A percentile compares a stretch with the other conserved stretches of the same genome.
phyloP scores from a whole-genome alignment of 345 rosid species.

The Brassica nigra region DNA sequence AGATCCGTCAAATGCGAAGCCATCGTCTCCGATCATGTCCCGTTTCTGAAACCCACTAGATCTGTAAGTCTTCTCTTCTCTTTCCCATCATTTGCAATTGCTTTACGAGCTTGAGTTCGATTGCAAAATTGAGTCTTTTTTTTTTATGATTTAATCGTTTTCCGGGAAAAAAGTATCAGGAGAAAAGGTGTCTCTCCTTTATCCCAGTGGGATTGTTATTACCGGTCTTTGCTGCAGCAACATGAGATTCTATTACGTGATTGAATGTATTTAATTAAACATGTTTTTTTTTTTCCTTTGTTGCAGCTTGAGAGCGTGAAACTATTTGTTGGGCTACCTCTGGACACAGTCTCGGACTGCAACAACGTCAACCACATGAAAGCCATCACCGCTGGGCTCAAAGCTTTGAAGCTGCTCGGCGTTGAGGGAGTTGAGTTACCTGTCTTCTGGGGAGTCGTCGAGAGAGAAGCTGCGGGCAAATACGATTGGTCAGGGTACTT shows the following conservation, averaged over 20 bases:
- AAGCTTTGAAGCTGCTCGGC: constrained; percentile 83
- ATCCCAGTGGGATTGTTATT: neutral
- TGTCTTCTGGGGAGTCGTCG: constrained; percentile 88
- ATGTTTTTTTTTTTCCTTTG: neutral
- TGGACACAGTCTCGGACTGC: constrained; percentile 72
- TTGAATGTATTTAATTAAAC: neutral
- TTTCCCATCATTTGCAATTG: neutral
- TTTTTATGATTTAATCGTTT: neutral
- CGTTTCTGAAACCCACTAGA: constrained; percentile 37
- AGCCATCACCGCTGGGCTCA: constrained; percentile 79
- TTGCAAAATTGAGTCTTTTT: neutral
- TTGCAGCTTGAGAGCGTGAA: constrained; percentile 60
- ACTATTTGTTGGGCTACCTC: constrained; percentile 79
- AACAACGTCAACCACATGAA: constrained; percentile 61
- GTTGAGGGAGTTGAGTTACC: constrained; percentile 92
- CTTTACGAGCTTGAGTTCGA: neutral
- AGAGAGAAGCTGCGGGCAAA: constrained; percentile 74
- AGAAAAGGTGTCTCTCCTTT: neutral
- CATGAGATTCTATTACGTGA: neutral
- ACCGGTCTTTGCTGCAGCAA: neutral
- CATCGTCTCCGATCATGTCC: constrained; percentile 33
- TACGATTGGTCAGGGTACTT: constrained; percentile 88
- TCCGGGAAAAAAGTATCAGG: neutral
- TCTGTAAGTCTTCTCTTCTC: constrained; percentile 45
- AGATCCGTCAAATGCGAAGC: constrained; percentile 56